Conservation (phyloP, 768 basidiomycete species). For the Psilocybe cubensis region DNA sequence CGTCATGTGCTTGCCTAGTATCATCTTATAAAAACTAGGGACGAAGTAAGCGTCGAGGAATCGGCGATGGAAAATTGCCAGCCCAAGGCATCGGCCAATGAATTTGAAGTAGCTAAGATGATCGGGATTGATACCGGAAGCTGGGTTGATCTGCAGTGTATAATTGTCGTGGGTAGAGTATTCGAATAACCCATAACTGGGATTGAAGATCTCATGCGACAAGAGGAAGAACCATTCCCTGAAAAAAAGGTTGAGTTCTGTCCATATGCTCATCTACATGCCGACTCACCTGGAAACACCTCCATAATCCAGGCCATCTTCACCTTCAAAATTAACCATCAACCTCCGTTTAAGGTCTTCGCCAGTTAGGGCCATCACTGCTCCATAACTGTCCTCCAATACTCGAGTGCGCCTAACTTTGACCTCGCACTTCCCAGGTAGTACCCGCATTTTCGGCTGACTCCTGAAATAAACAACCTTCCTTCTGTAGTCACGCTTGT, state of each 20-base stretch:
- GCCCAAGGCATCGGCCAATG: conserved; percentile 72
- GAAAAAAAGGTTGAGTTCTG: conserved; percentile 6
- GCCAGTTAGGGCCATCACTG: conserved; percentile 81
- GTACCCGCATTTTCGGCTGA: conserved; percentile 81
- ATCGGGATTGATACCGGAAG: conserved; percentile 76
- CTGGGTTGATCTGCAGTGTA: conserved; percentile 80
- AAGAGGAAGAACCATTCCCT: conserved; percentile 90
- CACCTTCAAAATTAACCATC: conserved; percentile 78
- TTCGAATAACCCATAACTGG: conserved; percentile 81
- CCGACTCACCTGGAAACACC: conserved; percentile 67
- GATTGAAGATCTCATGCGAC: conserved; percentile 84
- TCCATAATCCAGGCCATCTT: conserved; percentile 81
- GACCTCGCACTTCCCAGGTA: conserved; percentile 84
- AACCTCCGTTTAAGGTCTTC: conserved; percentile 71
- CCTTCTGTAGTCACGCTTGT: conserved; percentile 90
- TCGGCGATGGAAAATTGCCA: conserved; percentile 77
- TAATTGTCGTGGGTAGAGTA: conserved; percentile 83
- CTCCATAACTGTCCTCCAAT: conserved; percentile 84
- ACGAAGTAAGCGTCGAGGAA: conserved; percentile 85
- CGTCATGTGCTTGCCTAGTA: conserved; percentile 61
- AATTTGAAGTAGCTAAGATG: conserved; percentile 84
- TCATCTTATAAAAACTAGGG: conserved; percentile 81
- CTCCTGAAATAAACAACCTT: conserved; percentile 93
- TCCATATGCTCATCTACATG: not conserved
- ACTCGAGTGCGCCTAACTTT: conserved; percentile 81